phyloP scores from a whole-genome alignment of 2,329 filamentous ascomycete genomes.

The Cladophialophora exuberans region DNA sequence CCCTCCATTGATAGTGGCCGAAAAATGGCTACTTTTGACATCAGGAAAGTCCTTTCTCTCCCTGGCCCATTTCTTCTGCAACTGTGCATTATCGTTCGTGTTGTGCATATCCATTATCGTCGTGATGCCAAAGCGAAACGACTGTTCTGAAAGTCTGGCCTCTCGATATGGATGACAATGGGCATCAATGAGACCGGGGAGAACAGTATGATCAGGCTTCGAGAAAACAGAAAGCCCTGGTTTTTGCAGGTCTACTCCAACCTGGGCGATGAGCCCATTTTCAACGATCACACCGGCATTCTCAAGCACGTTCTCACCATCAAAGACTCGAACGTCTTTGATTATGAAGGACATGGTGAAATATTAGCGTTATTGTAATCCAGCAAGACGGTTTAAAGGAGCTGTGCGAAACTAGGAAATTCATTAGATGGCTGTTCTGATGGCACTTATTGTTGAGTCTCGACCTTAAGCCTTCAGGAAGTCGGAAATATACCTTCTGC shows the following conservation, averaged over 20 bases:
- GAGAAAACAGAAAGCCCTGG: not conserved
- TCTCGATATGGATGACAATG: constrained; percentile 16
- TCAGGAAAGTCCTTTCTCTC: constrained; percentile 34
- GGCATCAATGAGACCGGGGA: constrained; percentile 22
- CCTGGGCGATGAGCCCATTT: constrained; percentile 10
- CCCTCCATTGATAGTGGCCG: constrained; percentile 54
- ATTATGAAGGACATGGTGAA: constrained; percentile 9
- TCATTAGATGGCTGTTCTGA: too few species aligned
- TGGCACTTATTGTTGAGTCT: too few species aligned
- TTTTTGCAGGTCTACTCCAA: not conserved
- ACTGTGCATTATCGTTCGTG: not conserved
- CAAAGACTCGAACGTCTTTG: constrained; percentile 9
- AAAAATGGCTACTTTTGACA: constrained; percentile 52
- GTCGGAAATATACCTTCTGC: too few species aligned
- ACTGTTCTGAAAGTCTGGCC: constrained; percentile 5
- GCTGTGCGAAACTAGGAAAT: too few species aligned
- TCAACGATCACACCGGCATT: constrained; percentile 6
- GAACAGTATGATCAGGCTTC: constrained; percentile 16
- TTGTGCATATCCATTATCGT: constrained; percentile 25
- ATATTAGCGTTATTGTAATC: too few species aligned
- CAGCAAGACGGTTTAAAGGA: too few species aligned
- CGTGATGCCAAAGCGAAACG: constrained; percentile 22
- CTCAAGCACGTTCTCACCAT: constrained; percentile 11
- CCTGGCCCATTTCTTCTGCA: constrained; percentile 12
- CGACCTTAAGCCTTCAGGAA: too few species aligned